Conservation (phyloP, 208 protist genomes). For the Crithidia bombi region DNA sequence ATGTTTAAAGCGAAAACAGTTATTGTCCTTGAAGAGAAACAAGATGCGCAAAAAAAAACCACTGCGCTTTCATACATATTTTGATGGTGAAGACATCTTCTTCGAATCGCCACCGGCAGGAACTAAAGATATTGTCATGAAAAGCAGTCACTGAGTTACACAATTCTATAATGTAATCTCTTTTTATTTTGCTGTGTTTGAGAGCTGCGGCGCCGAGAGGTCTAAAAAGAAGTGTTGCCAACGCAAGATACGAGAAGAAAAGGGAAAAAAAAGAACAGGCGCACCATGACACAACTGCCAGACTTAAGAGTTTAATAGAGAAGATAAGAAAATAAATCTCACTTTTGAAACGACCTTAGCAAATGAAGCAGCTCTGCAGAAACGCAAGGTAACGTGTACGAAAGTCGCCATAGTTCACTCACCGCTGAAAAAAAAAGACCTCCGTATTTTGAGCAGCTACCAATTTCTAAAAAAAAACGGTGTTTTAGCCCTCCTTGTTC, state of each 20-base stretch:
- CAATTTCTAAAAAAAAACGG: too few species aligned
- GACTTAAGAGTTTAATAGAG: not conserved
- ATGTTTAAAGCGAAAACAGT: slow-evolving; percentile 4
- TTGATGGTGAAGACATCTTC: slow-evolving; percentile 14
- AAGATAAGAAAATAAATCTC: slow-evolving; percentile 11
- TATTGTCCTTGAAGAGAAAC: not conserved
- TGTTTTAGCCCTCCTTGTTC: slow-evolving; percentile 21
- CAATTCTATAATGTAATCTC: not conserved
- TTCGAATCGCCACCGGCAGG: not conserved
- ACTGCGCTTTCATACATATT: slow-evolving; percentile 4
- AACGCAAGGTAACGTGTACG: not conserved
- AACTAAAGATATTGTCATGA: not conserved
- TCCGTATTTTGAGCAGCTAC: too few species aligned
- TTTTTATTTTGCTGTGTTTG: slow-evolving; percentile 7
- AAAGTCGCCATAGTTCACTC: slow-evolving; percentile 4
- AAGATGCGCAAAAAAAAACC: slow-evolving; percentile 10
- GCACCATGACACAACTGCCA: not conserved
- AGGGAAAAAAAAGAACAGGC: slow-evolving; percentile 12
- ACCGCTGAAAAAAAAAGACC: slow-evolving; percentile 10
- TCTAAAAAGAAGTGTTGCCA: not conserved
- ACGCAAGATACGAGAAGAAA: not conserved
- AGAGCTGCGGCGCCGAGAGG: not conserved
- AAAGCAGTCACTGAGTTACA: not conserved
- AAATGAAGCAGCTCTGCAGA: not conserved
- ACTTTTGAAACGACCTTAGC: slow-evolving; percentile 11